Base-by-base conservation (phyloP, 2,329 filamentous ascomycete genomes). In the Pseudopyrenochaeta lycopersici region DNA sequence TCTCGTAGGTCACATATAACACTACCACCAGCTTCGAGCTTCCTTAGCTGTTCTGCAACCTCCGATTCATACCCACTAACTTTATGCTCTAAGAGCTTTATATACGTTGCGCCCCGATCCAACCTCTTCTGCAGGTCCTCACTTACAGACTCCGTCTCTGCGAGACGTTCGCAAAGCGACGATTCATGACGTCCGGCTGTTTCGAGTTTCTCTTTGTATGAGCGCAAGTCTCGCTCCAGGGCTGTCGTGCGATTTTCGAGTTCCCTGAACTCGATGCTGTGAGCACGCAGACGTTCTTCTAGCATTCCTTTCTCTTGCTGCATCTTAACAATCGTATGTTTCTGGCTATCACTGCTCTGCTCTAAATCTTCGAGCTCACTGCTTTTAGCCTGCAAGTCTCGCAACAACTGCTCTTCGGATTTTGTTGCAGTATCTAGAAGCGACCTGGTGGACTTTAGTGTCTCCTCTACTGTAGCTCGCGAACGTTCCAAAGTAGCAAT, bases 401-500 rank as follows among this genome's bases (percentile, higher is more conserved):
- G 56, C 31, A 56, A 55, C 30, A 76, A 38, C 1, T 46, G 52
- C 11, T 56, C 51, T 41, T 71, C 69, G 0, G 67, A 62, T 6
- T 52, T 53, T 0, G 45, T 36, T 9, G 68, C 60, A 7, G 54
- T 49, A 1, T 58, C 50, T 4, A 75, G 55, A 6, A 70, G 64
- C 27, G 49, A 36, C 31, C 68, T 65, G 0, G 67, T 68, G 7
- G 56, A 46, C 12, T 62, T 51, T 2, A 76, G 46, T 1, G 54
- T 62, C 27, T 65, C 56, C 18, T 70, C 64, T 1, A 71, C 50
- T 2, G 52, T 45, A 9, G 49, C 52, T 33, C 63, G 67, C 4
- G 71, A 72, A 12, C 58, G 61, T 46, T 75, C 68, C 32, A 76
- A 49, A 12, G 60, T 43, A 17, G 57, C 52, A 23, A 75, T 70